Conservation (phyloP, 2,329 filamentous ascomycete genomes). For the Phyllosticta citribraziliensis region DNA sequence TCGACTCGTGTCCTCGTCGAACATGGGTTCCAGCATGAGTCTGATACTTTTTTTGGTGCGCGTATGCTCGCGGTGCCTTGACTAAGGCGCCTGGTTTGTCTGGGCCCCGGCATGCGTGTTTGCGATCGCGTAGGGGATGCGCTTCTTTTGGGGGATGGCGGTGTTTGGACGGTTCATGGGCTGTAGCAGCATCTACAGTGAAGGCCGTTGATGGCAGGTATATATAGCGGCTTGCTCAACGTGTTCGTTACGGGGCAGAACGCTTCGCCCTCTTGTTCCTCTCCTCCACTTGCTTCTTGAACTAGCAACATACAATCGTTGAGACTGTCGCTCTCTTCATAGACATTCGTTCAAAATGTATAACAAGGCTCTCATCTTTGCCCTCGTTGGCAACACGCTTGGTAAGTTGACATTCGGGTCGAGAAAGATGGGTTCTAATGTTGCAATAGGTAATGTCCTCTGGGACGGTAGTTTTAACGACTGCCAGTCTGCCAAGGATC, state of each 20-base stretch:
- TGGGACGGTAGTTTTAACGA: conserved; percentile 62
- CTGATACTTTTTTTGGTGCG: too few relatives aligned
- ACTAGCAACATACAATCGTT: not conserved
- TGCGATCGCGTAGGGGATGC: not conserved
- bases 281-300: not conserved
- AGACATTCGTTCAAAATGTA: not conserved
- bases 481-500: conserved; percentile 42
- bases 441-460: conserved; percentile 36
- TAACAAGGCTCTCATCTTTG: not conserved
- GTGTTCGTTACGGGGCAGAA: not conserved
- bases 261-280: not conserved
- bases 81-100: not conserved
- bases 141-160: not conserved
- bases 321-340: not conserved
- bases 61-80: not conserved
- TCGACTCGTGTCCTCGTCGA: too few relatives aligned
- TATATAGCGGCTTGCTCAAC: not conserved
- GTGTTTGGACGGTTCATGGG: not conserved
- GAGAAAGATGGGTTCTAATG: not conserved
- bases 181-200: not conserved
- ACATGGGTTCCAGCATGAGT: too few relatives aligned
- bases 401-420: not conserved
- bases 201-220: not conserved
- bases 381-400: not conserved
- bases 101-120: not conserved